Evolutionary conservation across 2,329 filamentous ascomycete species (phyloP), one percentile per base, ranked within the genome.

Genomic region (Conoideocrella luteorostrata): DNA sequence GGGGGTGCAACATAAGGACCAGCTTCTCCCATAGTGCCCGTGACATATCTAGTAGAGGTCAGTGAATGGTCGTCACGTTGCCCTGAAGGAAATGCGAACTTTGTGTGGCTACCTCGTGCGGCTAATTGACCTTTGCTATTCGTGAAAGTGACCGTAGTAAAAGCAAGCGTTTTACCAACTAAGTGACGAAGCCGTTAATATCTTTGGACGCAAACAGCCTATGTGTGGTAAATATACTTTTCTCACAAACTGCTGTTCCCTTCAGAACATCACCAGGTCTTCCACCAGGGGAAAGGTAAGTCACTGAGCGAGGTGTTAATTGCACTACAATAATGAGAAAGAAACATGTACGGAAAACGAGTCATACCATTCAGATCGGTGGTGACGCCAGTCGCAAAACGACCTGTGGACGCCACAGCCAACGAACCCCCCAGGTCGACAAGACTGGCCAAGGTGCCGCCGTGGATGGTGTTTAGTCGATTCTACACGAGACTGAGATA

Each of bases 361-460:
- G 5, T 10, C 35, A 29, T 59, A 79, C 79, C 77, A 43, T 80
- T 84, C 12, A 84, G 57, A 50, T 84, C 80, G 0, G 80, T 84
- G 2, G 80, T 80, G 4, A 84, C 80, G 10, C 80, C 80, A 0
- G 80, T 84, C 15, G 73, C 70, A 52, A 77, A 83, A 1, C 79
- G 64, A 0, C 80, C 80, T 49, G 74, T 79, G 1, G 80, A 83
- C 1, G 80, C 80, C 3, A 84, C 78, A 9, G 80, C 80, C 3
- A 84, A 67, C 0, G 80, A 84, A 12, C 80, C 80, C 10, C 79
- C 79, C 0, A 84, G 66, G 48, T 84, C 80, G 22, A 84, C 82
- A 66, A 90, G 82, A 58, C 81, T 86, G 4, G 86, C 86, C 22
- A 91, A 81, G 0, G 86, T 87, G 4, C 86, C 86, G 15, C 86